phyloP scores from a whole-genome alignment of 306 rosid genomes.

The Rubus idaeus region DNA sequence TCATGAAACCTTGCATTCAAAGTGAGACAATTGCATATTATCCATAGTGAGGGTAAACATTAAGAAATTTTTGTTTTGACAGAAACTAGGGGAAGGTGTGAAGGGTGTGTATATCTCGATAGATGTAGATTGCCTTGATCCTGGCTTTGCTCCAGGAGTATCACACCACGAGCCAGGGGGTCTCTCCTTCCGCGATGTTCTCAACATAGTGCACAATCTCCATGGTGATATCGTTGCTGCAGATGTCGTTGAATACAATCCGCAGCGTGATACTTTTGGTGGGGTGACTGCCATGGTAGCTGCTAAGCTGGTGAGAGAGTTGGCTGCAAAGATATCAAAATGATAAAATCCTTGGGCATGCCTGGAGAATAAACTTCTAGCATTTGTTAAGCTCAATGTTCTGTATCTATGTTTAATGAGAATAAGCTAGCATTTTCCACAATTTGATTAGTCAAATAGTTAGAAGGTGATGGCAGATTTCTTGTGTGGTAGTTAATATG shows the following conservation, averaged over 20 bases:
- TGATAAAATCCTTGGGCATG: conserved; percentile 18
- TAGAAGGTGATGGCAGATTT: neutral
- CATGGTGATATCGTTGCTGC: conserved; percentile 81
- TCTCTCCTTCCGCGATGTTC: conserved; percentile 83
- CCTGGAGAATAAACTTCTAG: conserved; percentile 16
- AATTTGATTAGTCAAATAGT: neutral
- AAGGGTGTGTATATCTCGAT: conserved; percentile 91
- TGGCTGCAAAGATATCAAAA: conserved; percentile 83
- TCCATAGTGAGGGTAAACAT: neutral
- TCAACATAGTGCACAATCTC: conserved; percentile 90
- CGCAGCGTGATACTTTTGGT: conserved; percentile 90
- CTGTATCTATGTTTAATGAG: neutral
- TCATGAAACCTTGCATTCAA: neutral
- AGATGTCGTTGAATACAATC: conserved; percentile 90
- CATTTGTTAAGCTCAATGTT: neutral
- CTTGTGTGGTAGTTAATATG: neutral
- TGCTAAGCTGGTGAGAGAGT: conserved; percentile 90
- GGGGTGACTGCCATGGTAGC: conserved; percentile 99
- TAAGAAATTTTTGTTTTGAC: conserved; percentile 23
- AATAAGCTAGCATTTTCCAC: neutral
- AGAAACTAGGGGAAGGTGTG: conserved; percentile 95
- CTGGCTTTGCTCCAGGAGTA: conserved; percentile 98
- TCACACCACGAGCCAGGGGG: conserved; percentile 98
- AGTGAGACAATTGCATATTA: neutral
- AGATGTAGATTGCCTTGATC: conserved; percentile 90